Evolutionary conservation across 164 flowering plant species (phyloP), one percentile per base, ranked within the genome.

Genomic region (Cinnamomum chago): DNA sequence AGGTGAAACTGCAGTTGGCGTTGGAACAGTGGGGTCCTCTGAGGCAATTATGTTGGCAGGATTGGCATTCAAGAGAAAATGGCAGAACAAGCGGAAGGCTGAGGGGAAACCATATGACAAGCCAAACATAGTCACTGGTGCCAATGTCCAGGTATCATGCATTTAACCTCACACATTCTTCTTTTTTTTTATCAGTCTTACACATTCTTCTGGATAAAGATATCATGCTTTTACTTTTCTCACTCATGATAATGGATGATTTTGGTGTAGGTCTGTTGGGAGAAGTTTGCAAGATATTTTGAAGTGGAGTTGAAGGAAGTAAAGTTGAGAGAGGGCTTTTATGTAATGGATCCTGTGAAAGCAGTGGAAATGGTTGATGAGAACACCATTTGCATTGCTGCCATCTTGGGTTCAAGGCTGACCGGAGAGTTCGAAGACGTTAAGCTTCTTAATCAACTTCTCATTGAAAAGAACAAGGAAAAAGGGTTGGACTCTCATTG

Each of bases 11-110:
- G 94, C 91, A 0, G 62, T 90, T 5, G 92, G 92, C 1, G 90
- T 88, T 5, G 90, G 90, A 6, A 88, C 92, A 0, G 90, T 90
- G 50, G 94, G 92, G 0, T 90, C 94, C 15, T 90, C 92, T 2
- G 92, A 90, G 78, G 94, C 92, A 2, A 89, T 90, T 68, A 89
- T 90, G 94, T 75, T 90, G 75, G 94, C 94, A 3, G 94, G 94
- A 17, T 76, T 90, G 15, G 94, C 94, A 15, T 87, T 89, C 71
- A 90, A 90, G 70, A 82, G 94, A 79, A 88, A 85, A 77, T 90
- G 94, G 92, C 92, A 90, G 82, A 79, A 80, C 64, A 89, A 76
- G 81, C 84, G 90, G 65, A 85, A 82, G 76, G 76, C 81, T 4
- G 82, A 85, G 70, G 92, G 91, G 1, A 83, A 85, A 67, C 87